Evolutionary conservation across 202 grass and related monocot species (phyloP).

Genomic region (Alloteropsis angusta): DNA sequence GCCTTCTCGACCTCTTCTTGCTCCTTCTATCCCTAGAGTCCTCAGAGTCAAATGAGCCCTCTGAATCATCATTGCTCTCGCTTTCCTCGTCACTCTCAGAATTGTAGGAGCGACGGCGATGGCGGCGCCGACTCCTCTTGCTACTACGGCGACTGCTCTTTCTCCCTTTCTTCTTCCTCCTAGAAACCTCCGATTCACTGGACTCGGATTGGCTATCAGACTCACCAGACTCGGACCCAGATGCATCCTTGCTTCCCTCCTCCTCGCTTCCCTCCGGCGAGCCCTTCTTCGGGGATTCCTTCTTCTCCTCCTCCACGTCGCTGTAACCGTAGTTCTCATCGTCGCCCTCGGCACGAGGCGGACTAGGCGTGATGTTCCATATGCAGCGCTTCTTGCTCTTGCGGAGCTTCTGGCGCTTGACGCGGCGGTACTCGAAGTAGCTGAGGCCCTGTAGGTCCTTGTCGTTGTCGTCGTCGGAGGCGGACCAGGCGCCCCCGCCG

Average conservation of each 20-base stretch:
- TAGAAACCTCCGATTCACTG: conserved; percentile 35
- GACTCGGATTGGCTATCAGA: conserved; percentile 35
- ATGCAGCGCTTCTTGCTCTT: conserved; percentile 70
- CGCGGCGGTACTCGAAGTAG: conserved; percentile 75
- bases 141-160: conserved; percentile 33
- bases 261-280: conserved; percentile 26
- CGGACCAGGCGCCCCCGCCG: conserved; percentile 11
- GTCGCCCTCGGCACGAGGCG: conserved; percentile 41
- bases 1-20: conserved; percentile 38
- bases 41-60: conserved; percentile 48
- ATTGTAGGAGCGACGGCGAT: conserved; percentile 21
- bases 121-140: conserved; percentile 25
- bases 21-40: conserved; percentile 44
- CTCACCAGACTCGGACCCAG: conserved; percentile 29
- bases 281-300: conserved; percentile 18
- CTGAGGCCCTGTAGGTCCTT: conserved; percentile 65
- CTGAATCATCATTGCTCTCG: conserved; percentile 42
- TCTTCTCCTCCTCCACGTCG: conserved; percentile 34
- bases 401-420: conserved; percentile 75
- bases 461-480: conserved; percentile 37
- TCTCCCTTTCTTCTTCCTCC: conserved; percentile 38
- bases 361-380: conserved; percentile 69
- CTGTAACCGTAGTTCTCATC: conserved; percentile 33
- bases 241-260: conserved; percentile 29
- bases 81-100: conserved; percentile 28